Conservation (phyloP, 371 early-diverging fungal genomes). For the Mortierella sp. region DNA sequence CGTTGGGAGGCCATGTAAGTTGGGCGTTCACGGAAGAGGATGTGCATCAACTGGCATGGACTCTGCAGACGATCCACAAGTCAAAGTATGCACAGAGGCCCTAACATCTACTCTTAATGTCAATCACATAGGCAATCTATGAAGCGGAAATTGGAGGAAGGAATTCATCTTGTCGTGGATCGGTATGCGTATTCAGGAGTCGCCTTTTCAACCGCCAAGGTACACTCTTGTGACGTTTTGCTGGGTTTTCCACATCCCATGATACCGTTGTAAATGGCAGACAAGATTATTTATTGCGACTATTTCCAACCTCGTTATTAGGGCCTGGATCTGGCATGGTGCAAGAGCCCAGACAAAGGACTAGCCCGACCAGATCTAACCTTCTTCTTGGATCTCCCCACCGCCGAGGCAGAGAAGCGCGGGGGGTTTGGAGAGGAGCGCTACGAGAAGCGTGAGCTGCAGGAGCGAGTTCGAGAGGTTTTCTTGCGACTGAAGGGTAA, state of each 20-base stretch:
- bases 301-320: conserved; percentile 28
- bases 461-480: conserved; percentile 76
- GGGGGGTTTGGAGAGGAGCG: conserved; percentile 96
- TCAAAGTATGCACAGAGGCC: neutral
- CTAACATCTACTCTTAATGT: neutral
- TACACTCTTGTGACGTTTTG: conserved; percentile 16
- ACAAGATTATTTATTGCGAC: neutral
- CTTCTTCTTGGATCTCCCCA: conserved; percentile 91
- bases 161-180: conserved; percentile 92
- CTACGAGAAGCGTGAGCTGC: conserved; percentile 94
- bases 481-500: conserved; percentile 72
- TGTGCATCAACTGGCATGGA: neutral
- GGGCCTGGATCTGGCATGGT: conserved; percentile 92
- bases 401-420: conserved; percentile 81
- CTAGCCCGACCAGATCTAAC: conserved; percentile 91
- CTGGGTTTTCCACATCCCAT: neutral
- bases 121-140: conserved; percentile 65
- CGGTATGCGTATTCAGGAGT: conserved; percentile 99
- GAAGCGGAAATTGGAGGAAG: conserved; percentile 67
- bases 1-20: conserved; percentile 75
- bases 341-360: conserved; percentile 90
- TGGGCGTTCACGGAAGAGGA: neutral
- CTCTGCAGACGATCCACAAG: too few species aligned
- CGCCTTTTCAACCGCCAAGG: conserved; percentile 94
- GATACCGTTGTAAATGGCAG: neutral